phyloP scores from a whole-genome alignment of 306 rosid genomes.

The Glycine soja region DNA sequence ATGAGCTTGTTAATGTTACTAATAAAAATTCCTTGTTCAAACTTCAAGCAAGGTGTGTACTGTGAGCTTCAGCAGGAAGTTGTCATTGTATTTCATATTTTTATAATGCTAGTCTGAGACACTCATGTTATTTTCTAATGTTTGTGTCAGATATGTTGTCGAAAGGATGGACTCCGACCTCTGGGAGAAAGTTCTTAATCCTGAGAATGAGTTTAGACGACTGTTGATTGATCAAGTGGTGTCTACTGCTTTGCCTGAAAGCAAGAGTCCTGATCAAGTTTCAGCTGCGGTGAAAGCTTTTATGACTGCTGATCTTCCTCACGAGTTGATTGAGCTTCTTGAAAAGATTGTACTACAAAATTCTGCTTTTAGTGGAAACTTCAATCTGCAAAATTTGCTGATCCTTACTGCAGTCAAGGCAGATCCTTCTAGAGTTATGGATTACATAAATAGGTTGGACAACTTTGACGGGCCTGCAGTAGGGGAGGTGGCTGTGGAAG shows the following conservation, averaged over 20 bases:
- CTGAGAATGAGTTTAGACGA: constrained; percentile 87
- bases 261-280: constrained; percentile 98
- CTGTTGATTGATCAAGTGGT: constrained; percentile 96
- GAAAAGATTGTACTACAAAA: constrained; percentile 97
- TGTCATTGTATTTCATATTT: too few relatives aligned
- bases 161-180: constrained; percentile 98
- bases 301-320: constrained; percentile 99
- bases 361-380: constrained; percentile 95
- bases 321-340: constrained; percentile 94
- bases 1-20: constrained; percentile 89
- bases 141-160: constrained; percentile 57
- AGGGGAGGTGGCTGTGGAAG: constrained; percentile 96
- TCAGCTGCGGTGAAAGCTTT: constrained; percentile 97
- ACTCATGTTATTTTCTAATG: too few relatives aligned
- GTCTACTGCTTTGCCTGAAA: constrained; percentile 96
- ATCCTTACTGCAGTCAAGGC: constrained; percentile 95
- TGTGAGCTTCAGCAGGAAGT: constrained; percentile 24
- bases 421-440: constrained; percentile 97
- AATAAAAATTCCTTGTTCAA: constrained; percentile 91
- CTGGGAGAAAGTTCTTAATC: constrained; percentile 88
- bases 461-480: constrained; percentile 97
- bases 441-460: constrained; percentile 87
- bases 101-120: too few relatives aligned
- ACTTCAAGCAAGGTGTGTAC: constrained; percentile 88
- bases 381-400: constrained; percentile 86